Conservation (phyloP, 495 filamentous ascomycete genomes). For the Aspergillus taichungensis region DNA sequence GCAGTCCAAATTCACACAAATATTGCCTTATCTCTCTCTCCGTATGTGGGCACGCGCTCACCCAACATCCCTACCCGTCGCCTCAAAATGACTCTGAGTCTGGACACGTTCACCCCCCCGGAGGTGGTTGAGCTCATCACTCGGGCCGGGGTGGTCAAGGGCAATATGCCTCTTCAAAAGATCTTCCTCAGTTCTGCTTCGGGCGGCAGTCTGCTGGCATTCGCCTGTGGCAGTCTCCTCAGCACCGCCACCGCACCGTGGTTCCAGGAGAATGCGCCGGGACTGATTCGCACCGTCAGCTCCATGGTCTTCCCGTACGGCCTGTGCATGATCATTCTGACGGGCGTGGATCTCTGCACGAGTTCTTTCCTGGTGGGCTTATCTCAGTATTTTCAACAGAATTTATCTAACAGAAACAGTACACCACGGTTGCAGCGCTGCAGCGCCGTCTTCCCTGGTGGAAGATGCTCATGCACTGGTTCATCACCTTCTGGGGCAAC, state of each 20-base stretch:
- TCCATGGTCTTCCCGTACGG: slow-evolving; percentile 52
- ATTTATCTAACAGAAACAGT: slow-evolving; percentile 21
- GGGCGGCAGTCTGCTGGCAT: slow-evolving; percentile 43
- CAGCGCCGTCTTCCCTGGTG: slow-evolving; percentile 41
- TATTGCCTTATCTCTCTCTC: too few relatives aligned
- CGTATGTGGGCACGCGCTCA: too few relatives aligned
- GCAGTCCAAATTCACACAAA: too few relatives aligned
- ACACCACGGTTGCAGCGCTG: slow-evolving; percentile 45
- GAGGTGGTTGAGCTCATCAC: slow-evolving; percentile 40
- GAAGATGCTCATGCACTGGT: slow-evolving; percentile 46
- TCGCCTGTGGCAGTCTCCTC: slow-evolving; percentile 44
- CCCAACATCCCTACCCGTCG: too few relatives aligned
- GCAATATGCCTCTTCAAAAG: slow-evolving; percentile 44
- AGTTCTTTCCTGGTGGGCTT: slow-evolving; percentile 46
- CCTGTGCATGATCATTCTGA: slow-evolving; percentile 51
- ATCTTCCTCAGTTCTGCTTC: slow-evolving; percentile 47
- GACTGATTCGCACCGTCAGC: slow-evolving; percentile 47
- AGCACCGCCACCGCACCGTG: slow-evolving; percentile 47
- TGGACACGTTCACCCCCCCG: slow-evolving; percentile 34
- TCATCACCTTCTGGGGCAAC: slow-evolving; percentile 52
- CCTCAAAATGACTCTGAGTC: slow-evolving; percentile 10
- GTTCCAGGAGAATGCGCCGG: slow-evolving; percentile 52
- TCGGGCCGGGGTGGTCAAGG: slow-evolving; percentile 39
- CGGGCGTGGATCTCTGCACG: slow-evolving; percentile 51
- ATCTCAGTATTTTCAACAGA: neutral